phyloP scores from a whole-genome alignment of 2,329 filamentous ascomycete genomes.

The Trichoderma asperellum region DNA sequence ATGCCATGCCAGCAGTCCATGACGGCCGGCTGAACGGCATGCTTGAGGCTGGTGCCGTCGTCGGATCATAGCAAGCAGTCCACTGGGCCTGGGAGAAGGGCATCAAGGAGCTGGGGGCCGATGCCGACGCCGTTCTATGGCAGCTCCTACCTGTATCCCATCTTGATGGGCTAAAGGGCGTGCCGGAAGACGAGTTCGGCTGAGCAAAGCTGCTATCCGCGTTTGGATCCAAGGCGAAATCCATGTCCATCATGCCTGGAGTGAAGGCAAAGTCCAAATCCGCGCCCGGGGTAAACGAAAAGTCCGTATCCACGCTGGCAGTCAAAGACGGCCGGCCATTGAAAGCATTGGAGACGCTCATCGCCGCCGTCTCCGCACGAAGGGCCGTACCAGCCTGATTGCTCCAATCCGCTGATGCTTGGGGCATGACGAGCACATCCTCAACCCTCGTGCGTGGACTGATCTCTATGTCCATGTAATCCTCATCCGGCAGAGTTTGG shows the following conservation, averaged over 20 bases:
- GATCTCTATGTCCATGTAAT: background rate
- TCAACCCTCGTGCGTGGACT: background rate
- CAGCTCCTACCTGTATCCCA: background rate
- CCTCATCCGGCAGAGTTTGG: background rate
- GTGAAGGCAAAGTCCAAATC: background rate
- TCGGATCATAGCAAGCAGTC: background rate
- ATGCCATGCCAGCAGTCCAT: background rate
- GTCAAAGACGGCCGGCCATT: background rate
- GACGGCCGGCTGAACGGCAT: background rate
- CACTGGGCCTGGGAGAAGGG: background rate
- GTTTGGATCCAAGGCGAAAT: background rate
- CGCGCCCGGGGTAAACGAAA: background rate
- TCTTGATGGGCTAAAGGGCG: background rate
- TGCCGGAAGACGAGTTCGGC: background rate
- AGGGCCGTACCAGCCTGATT: too few relatives aligned
- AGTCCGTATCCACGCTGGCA: background rate
- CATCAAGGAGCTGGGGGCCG: background rate
- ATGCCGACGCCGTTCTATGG: background rate
- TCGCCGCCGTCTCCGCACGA: background rate
- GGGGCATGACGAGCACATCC: background rate
- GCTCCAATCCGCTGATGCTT: too few relatives aligned
- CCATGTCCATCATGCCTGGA: background rate
- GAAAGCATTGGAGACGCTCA: background rate
- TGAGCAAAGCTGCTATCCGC: background rate
- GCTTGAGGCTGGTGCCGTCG: background rate